Conservation (phyloP, 2,329 filamentous ascomycete genomes). For the Hypoxylon sp. region DNA sequence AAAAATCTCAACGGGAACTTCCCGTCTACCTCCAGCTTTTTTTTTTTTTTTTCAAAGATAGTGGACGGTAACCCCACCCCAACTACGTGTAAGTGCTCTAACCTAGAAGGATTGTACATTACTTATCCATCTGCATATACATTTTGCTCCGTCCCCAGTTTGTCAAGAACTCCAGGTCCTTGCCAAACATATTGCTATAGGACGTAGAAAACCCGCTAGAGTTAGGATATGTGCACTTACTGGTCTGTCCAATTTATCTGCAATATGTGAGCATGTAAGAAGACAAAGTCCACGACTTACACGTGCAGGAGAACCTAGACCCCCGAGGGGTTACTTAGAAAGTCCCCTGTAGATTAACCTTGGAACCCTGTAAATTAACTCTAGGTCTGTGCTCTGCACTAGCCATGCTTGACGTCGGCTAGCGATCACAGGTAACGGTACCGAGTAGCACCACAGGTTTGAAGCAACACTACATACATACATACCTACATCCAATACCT, state of each 20-base stretch:
- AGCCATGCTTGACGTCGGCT: constrained; percentile 41
- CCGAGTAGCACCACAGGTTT: constrained; percentile 33
- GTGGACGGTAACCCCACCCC: constrained; percentile 26
- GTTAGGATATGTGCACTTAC: constrained; percentile 12
- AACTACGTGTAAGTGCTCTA: constrained; percentile 37
- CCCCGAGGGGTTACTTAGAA: constrained; percentile 31
- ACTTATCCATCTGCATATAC: constrained; percentile 19
- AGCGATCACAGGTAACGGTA: constrained; percentile 40
- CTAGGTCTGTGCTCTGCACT: constrained; percentile 38
- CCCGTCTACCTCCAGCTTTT: constrained; percentile 30
- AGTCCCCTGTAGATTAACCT: constrained; percentile 35
- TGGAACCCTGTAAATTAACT: constrained; percentile 36
- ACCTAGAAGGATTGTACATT: constrained; percentile 34
- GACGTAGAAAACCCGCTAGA: constrained; percentile 24
- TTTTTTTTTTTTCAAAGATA: constrained; percentile 16
- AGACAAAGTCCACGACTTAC: constrained; percentile 41
- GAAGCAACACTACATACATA: neutral
- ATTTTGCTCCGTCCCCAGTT: constrained; percentile 24
- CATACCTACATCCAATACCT: no score
- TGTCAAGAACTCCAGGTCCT: constrained; percentile 7
- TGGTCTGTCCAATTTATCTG: constrained; percentile 40
- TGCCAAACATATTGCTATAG: constrained; percentile 33
- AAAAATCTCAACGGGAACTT: constrained; percentile 36
- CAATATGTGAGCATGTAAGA: constrained; percentile 33
- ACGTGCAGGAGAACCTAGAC: constrained; percentile 39